phyloP scores from a whole-genome alignment of 768 basidiomycete genomes.

The Termitomyces eurrhizus region DNA sequence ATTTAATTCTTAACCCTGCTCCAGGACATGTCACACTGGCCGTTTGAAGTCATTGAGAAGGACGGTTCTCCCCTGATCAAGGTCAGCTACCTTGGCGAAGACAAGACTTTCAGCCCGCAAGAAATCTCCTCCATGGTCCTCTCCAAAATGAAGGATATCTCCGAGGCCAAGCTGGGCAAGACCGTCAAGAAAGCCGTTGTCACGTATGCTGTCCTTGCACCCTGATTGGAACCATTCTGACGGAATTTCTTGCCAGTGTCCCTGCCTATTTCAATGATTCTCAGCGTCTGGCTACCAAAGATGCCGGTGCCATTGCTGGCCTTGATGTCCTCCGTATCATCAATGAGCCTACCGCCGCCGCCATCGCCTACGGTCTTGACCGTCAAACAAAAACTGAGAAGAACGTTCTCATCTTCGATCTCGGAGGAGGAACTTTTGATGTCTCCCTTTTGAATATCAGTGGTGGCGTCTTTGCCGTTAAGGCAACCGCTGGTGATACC shows the following conservation, averaged over 20 bases:
- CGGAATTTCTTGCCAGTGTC: constrained; percentile 45
- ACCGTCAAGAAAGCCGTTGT: constrained; percentile 98
- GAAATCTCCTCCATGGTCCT: constrained; percentile 99
- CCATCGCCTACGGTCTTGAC: constrained; percentile 98
- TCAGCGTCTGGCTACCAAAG: constrained; percentile 98
- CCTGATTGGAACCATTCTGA: background rate
- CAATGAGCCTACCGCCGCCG: constrained; percentile 99
- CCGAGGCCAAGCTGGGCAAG: constrained; percentile 98
- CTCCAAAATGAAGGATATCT: constrained; percentile 99
- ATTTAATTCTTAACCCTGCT: constrained; percentile 14
- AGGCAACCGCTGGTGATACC: constrained; percentile 99
- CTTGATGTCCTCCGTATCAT: constrained; percentile 99
- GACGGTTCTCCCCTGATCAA: constrained; percentile 97
- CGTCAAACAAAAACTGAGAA: constrained; percentile 92
- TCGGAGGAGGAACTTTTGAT: constrained; percentile 99
- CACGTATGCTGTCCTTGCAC: constrained; percentile 58
- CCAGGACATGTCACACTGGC: constrained; percentile 96
- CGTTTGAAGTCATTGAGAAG: constrained; percentile 94
- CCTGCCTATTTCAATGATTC: constrained; percentile 99
- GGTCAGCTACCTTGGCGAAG: constrained; percentile 92
- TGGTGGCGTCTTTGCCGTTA: constrained; percentile 98
- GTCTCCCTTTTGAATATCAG: constrained; percentile 97
- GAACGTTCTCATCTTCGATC: constrained; percentile 99
- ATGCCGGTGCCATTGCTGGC: constrained; percentile 96
- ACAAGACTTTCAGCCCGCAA: constrained; percentile 95